phyloP scores from a whole-genome alignment of 768 basidiomycete genomes.

The Lactifluus hygrophoroides region DNA sequence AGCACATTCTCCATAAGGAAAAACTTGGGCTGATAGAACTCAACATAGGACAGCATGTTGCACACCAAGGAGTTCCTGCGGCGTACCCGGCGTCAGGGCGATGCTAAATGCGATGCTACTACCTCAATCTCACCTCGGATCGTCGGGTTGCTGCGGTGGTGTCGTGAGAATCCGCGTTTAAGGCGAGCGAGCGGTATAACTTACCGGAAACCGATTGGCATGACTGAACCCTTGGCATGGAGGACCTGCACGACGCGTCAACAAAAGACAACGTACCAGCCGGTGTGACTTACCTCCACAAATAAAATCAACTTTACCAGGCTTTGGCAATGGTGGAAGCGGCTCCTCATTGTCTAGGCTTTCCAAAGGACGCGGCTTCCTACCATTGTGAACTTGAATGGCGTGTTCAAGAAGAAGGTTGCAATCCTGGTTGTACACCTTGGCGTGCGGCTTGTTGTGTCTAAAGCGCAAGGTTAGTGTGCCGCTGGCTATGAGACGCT shows the following conservation, averaged over 20 bases:
- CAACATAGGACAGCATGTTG: conserved; percentile 65
- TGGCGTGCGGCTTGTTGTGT: conserved; percentile 49
- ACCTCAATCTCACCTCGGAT: conserved; percentile 39
- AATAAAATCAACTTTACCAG: conserved; percentile 59
- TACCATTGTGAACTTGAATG: conserved; percentile 38
- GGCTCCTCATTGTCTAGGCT: conserved; percentile 33
- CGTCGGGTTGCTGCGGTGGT: conserved; percentile 41
- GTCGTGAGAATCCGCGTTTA: not conserved
- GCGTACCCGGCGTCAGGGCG: not conserved
- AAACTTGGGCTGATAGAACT: conserved; percentile 52
- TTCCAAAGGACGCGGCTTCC: conserved; percentile 31
- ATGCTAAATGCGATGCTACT: not conserved
- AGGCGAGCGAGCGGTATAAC: conserved; percentile 3
- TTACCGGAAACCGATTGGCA: conserved; percentile 54
- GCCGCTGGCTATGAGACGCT: not conserved
- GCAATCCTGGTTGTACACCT: conserved; percentile 57
- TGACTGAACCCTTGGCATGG: conserved; percentile 68
- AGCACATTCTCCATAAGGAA: conserved; percentile 68
- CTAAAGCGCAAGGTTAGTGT: conserved; percentile 29
- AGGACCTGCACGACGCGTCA: conserved; percentile 39
- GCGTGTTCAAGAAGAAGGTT: conserved; percentile 53
- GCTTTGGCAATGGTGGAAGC: conserved; percentile 44
- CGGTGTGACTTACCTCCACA: conserved; percentile 48
- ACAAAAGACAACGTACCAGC: too few relatives aligned
- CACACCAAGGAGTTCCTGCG: conserved; percentile 52